Conservation (phyloP, 129 eudicot species). For the Mikania micrantha region DNA sequence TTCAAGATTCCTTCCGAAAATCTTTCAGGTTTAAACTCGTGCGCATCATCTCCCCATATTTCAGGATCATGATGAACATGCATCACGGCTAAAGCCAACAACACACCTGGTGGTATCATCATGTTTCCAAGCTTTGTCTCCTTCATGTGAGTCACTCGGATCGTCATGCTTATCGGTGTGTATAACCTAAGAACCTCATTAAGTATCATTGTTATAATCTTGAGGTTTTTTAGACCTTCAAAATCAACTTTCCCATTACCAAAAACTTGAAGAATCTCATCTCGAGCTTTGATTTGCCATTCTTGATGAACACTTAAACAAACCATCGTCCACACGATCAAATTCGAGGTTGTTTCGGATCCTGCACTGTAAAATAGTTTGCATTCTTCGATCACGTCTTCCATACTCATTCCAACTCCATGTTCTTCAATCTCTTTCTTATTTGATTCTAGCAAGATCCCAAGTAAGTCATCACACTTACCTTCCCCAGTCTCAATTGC, state of each 20-base stretch:
- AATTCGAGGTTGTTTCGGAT: conserved; percentile 33
- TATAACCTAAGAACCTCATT: conserved; percentile 59
- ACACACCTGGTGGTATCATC: conserved; percentile 46
- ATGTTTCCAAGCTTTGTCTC: conserved; percentile 45
- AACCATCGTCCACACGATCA: conserved; percentile 56
- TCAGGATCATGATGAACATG: conserved; percentile 39
- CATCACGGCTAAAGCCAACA: conserved; percentile 30
- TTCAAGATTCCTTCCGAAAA: conserved; percentile 45
- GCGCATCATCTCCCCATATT: conserved; percentile 56
- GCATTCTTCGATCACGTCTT: conserved; percentile 46
- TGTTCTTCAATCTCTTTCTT: conserved; percentile 22
- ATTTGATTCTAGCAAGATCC: conserved; percentile 35
- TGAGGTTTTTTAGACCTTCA: conserved; percentile 35
- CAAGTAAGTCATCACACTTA: conserved; percentile 38
- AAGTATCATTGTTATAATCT: conserved; percentile 43
- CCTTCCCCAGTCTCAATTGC: conserved; percentile 29
- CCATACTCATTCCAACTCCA: conserved; percentile 26
- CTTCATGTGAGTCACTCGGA: conserved; percentile 28
- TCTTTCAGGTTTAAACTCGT: conserved; percentile 56
- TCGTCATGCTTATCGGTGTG: conserved; percentile 32
- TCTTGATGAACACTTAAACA: conserved; percentile 41
- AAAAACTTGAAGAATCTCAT: conserved; percentile 40
- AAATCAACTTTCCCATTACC: conserved; percentile 29
- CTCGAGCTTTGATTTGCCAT: conserved; percentile 53
- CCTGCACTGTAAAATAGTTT: conserved; percentile 41